A percentile compares a stretch with the other conserved stretches of the same genome.
These are phyloP conservation scores for Mycothermus thermophilus DNA, from an alignment of 495 filamentous ascomycete species.

Conservation along the genomic window DNA sequence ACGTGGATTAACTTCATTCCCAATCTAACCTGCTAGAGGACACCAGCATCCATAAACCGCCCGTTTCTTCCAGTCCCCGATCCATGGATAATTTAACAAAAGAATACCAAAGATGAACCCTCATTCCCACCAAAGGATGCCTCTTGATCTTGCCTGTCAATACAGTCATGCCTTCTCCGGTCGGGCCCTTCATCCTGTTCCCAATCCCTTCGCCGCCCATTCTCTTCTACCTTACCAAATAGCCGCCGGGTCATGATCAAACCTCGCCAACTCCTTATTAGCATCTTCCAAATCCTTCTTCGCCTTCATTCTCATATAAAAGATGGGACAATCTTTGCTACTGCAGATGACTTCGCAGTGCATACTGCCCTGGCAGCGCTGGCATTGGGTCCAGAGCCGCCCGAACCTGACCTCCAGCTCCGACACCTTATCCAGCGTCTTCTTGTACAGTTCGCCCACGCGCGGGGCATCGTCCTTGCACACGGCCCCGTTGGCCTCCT, in stretches of 20 bases:
- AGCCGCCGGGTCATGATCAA: constrained; percentile 63
- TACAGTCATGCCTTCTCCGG: no score
- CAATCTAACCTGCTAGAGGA: no score
- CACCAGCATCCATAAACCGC: no score
- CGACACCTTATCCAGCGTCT: constrained; percentile 69
- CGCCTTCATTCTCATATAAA: constrained; percentile 99
- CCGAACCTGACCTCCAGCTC: constrained; percentile 91
- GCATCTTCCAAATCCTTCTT: constrained; percentile 97
- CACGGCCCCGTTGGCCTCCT: constrained; percentile 73
- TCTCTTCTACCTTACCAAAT: no score
- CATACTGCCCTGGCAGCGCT: constrained; percentile 93
- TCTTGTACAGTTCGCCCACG: constrained; percentile 85
- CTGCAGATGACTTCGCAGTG: constrained; percentile 97
- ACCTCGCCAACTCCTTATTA: constrained; percentile 78
- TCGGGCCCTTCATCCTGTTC: no score
- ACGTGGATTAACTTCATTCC: no score
- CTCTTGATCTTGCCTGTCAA: no score
- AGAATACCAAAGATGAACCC: no score
- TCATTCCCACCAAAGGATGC: no score
- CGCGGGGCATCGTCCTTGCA: constrained; percentile 73
- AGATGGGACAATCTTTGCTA: constrained; percentile 92
- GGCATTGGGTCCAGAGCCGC: constrained; percentile 94
- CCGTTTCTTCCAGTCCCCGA: no score
- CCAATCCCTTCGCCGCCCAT: no score
- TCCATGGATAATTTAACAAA: no score